Base-by-base conservation (phyloP, 2,329 filamentous ascomycete species). In the Epichloe festucae region DNA sequence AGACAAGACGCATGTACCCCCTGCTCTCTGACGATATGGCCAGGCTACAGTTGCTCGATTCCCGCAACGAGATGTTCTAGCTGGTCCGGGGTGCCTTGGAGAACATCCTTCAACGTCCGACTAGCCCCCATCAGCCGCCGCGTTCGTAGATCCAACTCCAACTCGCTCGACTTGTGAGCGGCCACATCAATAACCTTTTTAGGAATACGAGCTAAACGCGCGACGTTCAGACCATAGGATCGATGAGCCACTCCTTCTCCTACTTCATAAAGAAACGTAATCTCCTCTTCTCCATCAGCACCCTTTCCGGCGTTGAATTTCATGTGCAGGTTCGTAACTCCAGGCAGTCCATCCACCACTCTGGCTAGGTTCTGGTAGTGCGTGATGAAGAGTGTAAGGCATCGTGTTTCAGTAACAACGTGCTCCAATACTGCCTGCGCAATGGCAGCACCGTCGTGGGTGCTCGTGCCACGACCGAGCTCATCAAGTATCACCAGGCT, bases 401-500 rank as follows among this genome's bases (percentile, higher is more conserved):
- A 88, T 50, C 77, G 75, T 0, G 84, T 77, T 15, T 89, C 78
- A 23, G 81, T 76, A 27, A 94, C 84, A 55, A 97, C 79, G 62
- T 94, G 84, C 53, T 91, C 82, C 5, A 98, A 75, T 5, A 98
- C 93, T 23, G 89, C 87, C 60, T 95, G 85, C 1, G 93, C 93
- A 60, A 98, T 97, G 52, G 93, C 93, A 5, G 95, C 89, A 51
- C 93, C 93, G 66, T 98, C 93, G 65, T 97, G 89, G 10, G 93
- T 98, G 58, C 83, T 89, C 0, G 93, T 98, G 49, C 93, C 93
- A 51, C 93, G 80, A 36, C 93, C 93, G 2, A 98, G 77, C 72
- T 98, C 93, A 69, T 98, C 93, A 5, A 98, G 80, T 44, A 98
- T 89, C 55, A 98, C 85, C 6, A 98, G 77, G 44, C 82, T 88